Evolutionary conservation across 345 rosid genomes (phyloP).

Genomic region (Turritis glabra): DNA sequence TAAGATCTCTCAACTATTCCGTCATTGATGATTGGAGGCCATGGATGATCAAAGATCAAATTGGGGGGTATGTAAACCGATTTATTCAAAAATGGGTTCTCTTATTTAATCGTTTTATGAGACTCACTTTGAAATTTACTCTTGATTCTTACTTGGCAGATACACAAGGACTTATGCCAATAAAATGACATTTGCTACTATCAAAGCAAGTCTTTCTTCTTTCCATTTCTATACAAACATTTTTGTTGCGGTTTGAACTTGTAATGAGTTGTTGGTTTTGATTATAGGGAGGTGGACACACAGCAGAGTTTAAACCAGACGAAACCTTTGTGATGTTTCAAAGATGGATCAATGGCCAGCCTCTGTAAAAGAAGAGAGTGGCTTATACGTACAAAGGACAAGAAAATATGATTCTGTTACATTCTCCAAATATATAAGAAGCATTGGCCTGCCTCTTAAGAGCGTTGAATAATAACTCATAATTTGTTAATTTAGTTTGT

Average conservation of each 20-base stretch:
- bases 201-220: conserved; percentile 45
- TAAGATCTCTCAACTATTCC: conserved; percentile 54
- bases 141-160: conserved; percentile 29
- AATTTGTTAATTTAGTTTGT: too few species aligned
- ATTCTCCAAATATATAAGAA: not conserved
- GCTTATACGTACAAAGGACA: not conserved
- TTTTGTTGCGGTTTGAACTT: not conserved
- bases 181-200: conserved; percentile 64
- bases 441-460: not conserved
- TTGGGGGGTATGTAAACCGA: conserved; percentile 46
- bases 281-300: conserved; percentile 67
- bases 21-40: conserved; percentile 60
- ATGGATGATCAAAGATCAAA: conserved; percentile 52
- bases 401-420: not conserved
- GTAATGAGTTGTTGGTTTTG: not conserved
- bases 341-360: conserved; percentile 29
- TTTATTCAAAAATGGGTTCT: not conserved
- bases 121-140: not conserved
- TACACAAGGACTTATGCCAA: conserved; percentile 66
- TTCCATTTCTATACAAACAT: not conserved
- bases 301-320: conserved; percentile 51
- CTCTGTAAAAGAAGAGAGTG: conserved; percentile 14
- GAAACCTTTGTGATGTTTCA: conserved; percentile 50
- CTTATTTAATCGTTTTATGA: not conserved
- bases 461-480: too few species aligned